Percentiles rank a stretch among this genome's conserved stretches.
phyloP scores from a whole-genome alignment of 768 basidiomycete species.

The Rhodotorula toruloides region DNA sequence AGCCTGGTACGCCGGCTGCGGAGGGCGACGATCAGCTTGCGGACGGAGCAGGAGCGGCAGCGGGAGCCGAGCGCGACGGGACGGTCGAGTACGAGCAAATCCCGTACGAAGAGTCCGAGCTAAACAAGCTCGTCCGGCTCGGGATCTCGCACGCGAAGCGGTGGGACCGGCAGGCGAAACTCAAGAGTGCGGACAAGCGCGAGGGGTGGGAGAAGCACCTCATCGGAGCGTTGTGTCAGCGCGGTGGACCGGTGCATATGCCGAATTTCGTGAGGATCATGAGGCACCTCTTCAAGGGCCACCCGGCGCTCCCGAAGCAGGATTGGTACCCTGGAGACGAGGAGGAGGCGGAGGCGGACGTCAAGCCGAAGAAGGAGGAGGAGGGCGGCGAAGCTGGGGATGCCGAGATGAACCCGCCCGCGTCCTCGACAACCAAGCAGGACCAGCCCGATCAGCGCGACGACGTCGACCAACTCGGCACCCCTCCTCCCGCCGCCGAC shows the following conservation, averaged over 20 bases:
- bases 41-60: not conserved
- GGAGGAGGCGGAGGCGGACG: conserved; percentile 24
- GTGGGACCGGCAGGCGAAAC: conserved; percentile 42
- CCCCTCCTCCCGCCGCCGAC: not conserved
- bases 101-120: conserved; percentile 6
- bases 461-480: not conserved
- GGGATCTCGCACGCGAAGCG: conserved; percentile 38
- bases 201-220: conserved; percentile 42
- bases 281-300: conserved; percentile 38
- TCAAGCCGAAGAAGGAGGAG: conserved; percentile 7
- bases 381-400: not conserved
- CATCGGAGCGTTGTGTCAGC: conserved; percentile 40
- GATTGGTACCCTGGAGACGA: conserved; percentile 43
- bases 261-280: conserved; percentile 38
- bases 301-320: conserved; percentile 38
- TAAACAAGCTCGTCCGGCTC: conserved; percentile 27
- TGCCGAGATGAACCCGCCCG: no score
- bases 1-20: not conserved
- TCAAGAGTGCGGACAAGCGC: conserved; percentile 35
- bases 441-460: not conserved
- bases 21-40: conserved; percentile 8
- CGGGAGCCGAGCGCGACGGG: conserved; percentile 1
- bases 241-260: conserved; percentile 36
- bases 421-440: not conserved
- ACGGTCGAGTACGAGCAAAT: not conserved